Base-by-base conservation (phyloP, 192 early-diverging fungal genomes). In the Mortierella antarctica region DNA sequence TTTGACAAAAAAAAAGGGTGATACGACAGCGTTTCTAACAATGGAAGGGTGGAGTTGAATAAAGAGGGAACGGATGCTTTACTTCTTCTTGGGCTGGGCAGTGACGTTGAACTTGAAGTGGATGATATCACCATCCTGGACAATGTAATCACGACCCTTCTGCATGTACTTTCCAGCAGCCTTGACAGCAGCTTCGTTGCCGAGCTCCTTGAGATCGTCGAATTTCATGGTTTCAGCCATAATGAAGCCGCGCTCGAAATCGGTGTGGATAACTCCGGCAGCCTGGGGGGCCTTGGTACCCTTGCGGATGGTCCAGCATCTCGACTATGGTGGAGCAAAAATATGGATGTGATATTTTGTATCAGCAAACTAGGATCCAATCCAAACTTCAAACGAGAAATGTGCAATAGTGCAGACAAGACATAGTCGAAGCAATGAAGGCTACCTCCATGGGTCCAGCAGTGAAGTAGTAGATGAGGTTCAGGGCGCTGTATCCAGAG, bases 401-500 rank as follows among this genome's bases (percentile, higher is more conserved):
- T 31, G 31, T 31, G 3, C 31, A 31, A 31, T 31, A 31, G 31
- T 31, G 31, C 15, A 70, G 3, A 61, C n/a, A 64, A 55, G 55
- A 78, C 70, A 31, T 83, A 41, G 96, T 97, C 96, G 96, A 98
- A 42, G 95, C 95, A n/a, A 9, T 14, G 20, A 12, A n/a, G 57
- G 95, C 88, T 21, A 97, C 95, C 86, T 99, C 97, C 78, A 92
- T 89, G 40, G 89, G 91, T 47, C 97, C 96, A 56, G 90, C 95
- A 44, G 97, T 98, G 87, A 98, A 97, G 86, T 92, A 99, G 88
- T 99, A 97, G 80, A 93, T 89, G 40, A 99, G 85, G 62, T 93
- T 86, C 65, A 99, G 88, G 54, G 94, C 90, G 42, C 88, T 68
- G 83, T 99, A 99, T 62, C 97, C 97, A n/a, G 91, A 88, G 8